Base-by-base conservation (phyloP, 1,284 basidiomycete genomes). In the Melampsora larici-populina region DNA sequence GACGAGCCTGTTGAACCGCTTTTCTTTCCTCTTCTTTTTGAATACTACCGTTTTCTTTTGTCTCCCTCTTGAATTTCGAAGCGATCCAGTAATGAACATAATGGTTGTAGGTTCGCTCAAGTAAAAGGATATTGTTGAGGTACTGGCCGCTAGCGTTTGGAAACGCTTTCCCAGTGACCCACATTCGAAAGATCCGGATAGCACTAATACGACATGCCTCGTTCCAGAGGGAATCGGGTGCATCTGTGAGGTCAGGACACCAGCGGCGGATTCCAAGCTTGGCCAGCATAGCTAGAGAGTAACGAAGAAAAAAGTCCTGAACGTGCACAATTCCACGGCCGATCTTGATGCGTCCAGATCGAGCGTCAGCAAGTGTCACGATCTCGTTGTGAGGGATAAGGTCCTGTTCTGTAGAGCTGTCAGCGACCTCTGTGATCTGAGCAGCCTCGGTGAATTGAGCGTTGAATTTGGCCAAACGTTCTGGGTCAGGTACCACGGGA, bases 161-260 rank as follows among this genome's bases (percentile, higher is more conserved):
- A 40, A 36, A 71, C 2, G 49, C 49, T 2, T 24, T 51, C 4
- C 36, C 33, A 21, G 40, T 13, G 21, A 26, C 48, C 15, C 49
- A 29, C 33, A 58, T 46, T 13, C 29, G 36, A 62, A 71, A 71
- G 18, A 26, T 60, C 17, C 31, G 7, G n/a, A 71, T 71, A 7
- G 69, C 69, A n/a, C 24, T 40, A 4, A 60, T 18, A 2, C 63
- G 43, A 60, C 63, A 74, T 17, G 63, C 72, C 62, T 68, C 51
- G n/a, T 76, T 76, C 33, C 58, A 76, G 26, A 76, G 65, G 0
- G 51, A 60, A 33, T 76, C 74, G 0, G 49, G 49, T 15, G 49
- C 17, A n/a, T 60, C 66, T 15, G 68, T 33, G 13, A 76, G 66
- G 43, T 76, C 40, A 7, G 74, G 74, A 24, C 48, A 46, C 74